Base-by-base conservation (phyloP, 148 eudicot species). In the Bassia scoparia region DNA sequence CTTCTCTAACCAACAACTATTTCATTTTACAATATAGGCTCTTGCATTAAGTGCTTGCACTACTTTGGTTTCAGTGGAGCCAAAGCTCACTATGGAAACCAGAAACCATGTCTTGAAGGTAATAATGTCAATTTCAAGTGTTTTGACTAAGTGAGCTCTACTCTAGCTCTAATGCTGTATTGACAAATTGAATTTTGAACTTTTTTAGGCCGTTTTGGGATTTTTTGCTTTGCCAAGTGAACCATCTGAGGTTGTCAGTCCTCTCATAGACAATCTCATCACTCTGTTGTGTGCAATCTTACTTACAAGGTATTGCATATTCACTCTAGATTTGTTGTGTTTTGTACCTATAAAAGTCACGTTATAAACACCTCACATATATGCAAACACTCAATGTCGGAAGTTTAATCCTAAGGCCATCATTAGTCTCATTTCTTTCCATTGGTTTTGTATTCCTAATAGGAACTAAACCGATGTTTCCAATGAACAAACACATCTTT, bases 41-140 rank as follows among this genome's bases (percentile, higher is more conserved):
- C 97, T 95, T 83, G 99, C 99, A 80, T 78, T 95, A 78, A 88
- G 92, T 86, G 99, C 99, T 68, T 95, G 99, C 83, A 91, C 97
- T 56, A 95, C 99, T 61, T 81, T 95, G 84, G 99, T 95, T 64
- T 95, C 99, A 61, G 99, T 95, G 78, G 99, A 95, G 87, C 99
- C 99, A 71, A 95, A 86, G 79, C 71, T 95, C 72, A 86, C 96
- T 37, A 79, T 81, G 77, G 99, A 89, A 74, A 95, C 97, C 58
- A 86, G 97, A 78, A 95, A 95, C 77, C 89, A 65, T 75, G 89
- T 95, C 73, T 71, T 95, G 85, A 95, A 89, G 99, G 99, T 95
- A 82, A 70, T 68, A 72, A 29, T 70, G 69, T 10, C 4, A 21
- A 1, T 20, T 52, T 52, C 30, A 2, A 61, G 31, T 24, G 2